phyloP scores from a whole-genome alignment of 495 filamentous ascomycete species.

The Xanthoparmelia taractica region DNA sequence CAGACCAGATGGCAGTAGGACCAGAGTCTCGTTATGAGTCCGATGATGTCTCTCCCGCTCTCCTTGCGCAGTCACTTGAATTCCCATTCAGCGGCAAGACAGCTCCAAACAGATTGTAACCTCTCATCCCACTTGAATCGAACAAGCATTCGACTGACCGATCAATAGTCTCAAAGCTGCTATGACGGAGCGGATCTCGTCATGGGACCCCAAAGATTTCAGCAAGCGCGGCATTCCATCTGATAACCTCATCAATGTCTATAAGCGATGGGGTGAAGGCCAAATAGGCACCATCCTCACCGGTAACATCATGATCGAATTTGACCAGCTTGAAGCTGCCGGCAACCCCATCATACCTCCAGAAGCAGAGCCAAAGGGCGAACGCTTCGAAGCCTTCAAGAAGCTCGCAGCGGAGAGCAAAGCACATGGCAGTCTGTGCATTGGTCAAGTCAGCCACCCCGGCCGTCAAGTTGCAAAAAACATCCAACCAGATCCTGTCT shows the following conservation, averaged over 20 bases:
- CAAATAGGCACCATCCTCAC: slow-evolving; percentile 50
- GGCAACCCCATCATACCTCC: slow-evolving; percentile 53
- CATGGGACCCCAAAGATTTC: slow-evolving; percentile 46
- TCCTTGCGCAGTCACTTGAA: slow-evolving; percentile 47
- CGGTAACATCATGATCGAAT: slow-evolving; percentile 56
- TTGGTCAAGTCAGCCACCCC: slow-evolving; percentile 56
- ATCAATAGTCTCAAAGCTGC: slow-evolving; percentile 50
- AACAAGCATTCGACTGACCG: not conserved
- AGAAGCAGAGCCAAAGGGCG: slow-evolving; percentile 39
- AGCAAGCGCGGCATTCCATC: slow-evolving; percentile 49
- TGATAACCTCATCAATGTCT: slow-evolving; percentile 49
- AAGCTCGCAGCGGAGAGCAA: slow-evolving; percentile 43
- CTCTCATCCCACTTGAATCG: not conserved
- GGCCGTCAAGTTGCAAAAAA: slow-evolving; percentile 47
- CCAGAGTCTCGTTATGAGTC: slow-evolving; percentile 28
- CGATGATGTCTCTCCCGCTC: slow-evolving; percentile 35
- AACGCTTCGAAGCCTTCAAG: slow-evolving; percentile 52
- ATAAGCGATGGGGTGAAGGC: slow-evolving; percentile 53
- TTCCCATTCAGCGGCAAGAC: slow-evolving; percentile 51
- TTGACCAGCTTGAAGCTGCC: slow-evolving; percentile 48
- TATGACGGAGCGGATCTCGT: slow-evolving; percentile 53
- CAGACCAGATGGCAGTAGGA: slow-evolving; percentile 16
- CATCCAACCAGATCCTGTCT: slow-evolving; percentile 50
- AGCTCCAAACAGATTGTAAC: slow-evolving; percentile 44
- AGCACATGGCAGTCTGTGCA: slow-evolving; percentile 45